Evolutionary conservation across 805 yeast genomes (phyloP).

Genomic region (Teunomyces funiuensis): DNA sequence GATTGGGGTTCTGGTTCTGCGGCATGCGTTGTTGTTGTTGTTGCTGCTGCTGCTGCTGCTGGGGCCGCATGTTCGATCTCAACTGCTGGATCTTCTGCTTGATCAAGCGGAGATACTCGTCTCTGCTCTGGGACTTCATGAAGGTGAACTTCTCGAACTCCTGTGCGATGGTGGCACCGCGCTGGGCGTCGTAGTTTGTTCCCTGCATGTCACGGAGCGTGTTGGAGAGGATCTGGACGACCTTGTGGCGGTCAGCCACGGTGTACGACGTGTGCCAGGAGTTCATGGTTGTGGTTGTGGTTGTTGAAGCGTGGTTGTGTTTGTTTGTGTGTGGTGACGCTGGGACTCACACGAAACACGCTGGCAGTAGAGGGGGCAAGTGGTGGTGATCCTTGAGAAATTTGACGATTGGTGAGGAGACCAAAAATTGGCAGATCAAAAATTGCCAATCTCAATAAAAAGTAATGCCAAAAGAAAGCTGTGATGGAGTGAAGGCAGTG

Average conservation of each 20-base stretch:
- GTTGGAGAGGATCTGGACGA: constrained; percentile 37
- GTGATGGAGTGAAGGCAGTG: too few species aligned
- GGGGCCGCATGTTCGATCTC: constrained; percentile 14
- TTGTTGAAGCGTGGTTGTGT: constrained; percentile 20
- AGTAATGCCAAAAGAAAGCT: too few species aligned
- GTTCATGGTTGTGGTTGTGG: constrained; percentile 20
- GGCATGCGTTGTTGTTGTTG: constrained; percentile 17
- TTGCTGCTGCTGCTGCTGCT: constrained; percentile 17
- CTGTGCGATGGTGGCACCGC: constrained; percentile 52
- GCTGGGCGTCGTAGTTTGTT: constrained; percentile 31
- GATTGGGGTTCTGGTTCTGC: constrained; percentile 6
- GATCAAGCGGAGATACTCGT: constrained; percentile 51
- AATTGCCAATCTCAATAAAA: too few species aligned
- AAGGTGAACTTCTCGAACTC: constrained; percentile 70
- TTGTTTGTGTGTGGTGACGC: background rate
- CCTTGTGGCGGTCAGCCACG: constrained; percentile 37
- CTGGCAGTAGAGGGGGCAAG: background rate
- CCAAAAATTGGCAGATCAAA: background rate
- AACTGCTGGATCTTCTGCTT: constrained; percentile 40
- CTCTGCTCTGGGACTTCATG: constrained; percentile 54
- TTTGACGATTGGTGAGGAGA: constrained; percentile 2
- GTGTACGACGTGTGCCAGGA: constrained; percentile 27
- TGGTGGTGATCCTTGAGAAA: constrained; percentile 1
- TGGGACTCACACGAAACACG: background rate
- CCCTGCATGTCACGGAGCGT: constrained; percentile 39